Conservation (phyloP, 495 filamentous ascomycete species). For the Aspergillus bridgeri region DNA sequence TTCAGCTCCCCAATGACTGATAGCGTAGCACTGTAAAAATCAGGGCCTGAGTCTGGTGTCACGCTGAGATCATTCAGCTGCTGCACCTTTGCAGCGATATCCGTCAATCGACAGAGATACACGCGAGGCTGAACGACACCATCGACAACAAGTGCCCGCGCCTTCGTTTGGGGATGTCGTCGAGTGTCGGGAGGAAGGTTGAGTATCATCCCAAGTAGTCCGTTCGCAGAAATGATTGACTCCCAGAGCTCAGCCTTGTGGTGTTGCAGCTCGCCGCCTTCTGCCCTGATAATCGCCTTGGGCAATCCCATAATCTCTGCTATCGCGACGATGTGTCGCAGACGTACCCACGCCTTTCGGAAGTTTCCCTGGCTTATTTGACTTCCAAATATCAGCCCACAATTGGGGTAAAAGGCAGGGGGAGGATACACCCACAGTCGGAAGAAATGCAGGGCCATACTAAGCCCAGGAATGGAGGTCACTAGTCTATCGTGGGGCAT, state of each 20-base stretch:
- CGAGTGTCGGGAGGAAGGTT: slow-evolving; percentile 28
- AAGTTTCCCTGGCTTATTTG: slow-evolving; percentile 25
- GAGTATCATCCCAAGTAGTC: slow-evolving; percentile 25
- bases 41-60: slow-evolving; percentile 5
- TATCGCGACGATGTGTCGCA: slow-evolving; percentile 25
- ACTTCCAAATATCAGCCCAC: slow-evolving; percentile 5
- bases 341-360: slow-evolving; percentile 24
- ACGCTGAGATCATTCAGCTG: slow-evolving; percentile 25
- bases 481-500: slow-evolving; percentile 21
- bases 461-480: slow-evolving; percentile 19
- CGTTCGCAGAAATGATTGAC: slow-evolving; percentile 25
- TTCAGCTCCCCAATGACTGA: slow-evolving; percentile 21
- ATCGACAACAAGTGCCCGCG: slow-evolving; percentile 11
- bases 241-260: slow-evolving; percentile 27
- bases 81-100: slow-evolving; percentile 23
- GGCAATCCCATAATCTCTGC: slow-evolving; percentile 31
- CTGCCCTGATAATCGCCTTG: slow-evolving; percentile 5
- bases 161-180: slow-evolving; percentile 10
- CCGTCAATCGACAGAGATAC: slow-evolving; percentile 22
- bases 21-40: slow-evolving; percentile 17
- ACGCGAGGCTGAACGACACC: slow-evolving; percentile 23
- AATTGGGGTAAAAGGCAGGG: not conserved
- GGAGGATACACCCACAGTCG: slow-evolving; percentile 21
- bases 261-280: not conserved
- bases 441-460: slow-evolving; percentile 20